A percentile compares a stretch with the other conserved stretches of the same genome.
These are phyloP conservation scores for Exophiala alcalophila DNA, from an alignment of 2,329 filamentous ascomycete species.

Conservation along the genomic window DNA sequence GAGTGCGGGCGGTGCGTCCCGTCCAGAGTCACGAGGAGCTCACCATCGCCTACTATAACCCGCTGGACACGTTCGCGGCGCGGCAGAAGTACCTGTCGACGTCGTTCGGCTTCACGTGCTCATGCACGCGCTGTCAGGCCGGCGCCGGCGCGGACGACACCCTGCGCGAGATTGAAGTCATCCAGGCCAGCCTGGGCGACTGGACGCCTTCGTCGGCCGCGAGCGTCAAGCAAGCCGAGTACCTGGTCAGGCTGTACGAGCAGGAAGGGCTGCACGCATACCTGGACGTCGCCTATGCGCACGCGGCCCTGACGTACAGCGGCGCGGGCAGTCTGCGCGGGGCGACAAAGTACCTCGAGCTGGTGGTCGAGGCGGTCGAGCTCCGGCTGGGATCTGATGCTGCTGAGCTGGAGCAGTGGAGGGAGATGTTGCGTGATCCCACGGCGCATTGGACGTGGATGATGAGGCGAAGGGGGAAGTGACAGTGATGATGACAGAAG, in stretches of 20 bases:
- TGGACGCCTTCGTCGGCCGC: conserved; percentile 10
- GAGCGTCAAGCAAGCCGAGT: conserved; percentile 14
- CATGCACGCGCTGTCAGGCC: conserved; percentile 16
- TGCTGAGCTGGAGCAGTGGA: conserved; percentile 12
- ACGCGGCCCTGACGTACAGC: conserved; percentile 21
- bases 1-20: conserved; percentile 49
- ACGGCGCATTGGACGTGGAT: conserved; percentile 25
- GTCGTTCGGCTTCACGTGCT: conserved; percentile 20
- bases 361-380: conserved; percentile 15
- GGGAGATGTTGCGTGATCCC: conserved; percentile 11
- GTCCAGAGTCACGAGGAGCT: conserved; percentile 89
- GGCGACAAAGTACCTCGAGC: conserved; percentile 15
- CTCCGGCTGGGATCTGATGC: conserved; percentile 13
- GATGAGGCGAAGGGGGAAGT: conserved; percentile 5
- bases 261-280: conserved; percentile 15
- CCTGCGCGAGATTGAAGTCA: conserved; percentile 11
- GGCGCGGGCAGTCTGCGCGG: conserved; percentile 15
- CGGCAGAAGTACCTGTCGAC: conserved; percentile 15
- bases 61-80: conserved; percentile 5
- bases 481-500: neutral
- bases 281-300: conserved; percentile 20
- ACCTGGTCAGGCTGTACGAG: conserved; percentile 11
- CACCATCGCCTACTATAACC: conserved; percentile 71
- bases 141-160: conserved; percentile 1
- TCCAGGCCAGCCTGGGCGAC: conserved; percentile 11